Evolutionary conservation across 2,329 filamentous ascomycete species (phyloP), one percentile per base, ranked within the genome.

Genomic region (Botryosphaeria dothidea): DNA sequence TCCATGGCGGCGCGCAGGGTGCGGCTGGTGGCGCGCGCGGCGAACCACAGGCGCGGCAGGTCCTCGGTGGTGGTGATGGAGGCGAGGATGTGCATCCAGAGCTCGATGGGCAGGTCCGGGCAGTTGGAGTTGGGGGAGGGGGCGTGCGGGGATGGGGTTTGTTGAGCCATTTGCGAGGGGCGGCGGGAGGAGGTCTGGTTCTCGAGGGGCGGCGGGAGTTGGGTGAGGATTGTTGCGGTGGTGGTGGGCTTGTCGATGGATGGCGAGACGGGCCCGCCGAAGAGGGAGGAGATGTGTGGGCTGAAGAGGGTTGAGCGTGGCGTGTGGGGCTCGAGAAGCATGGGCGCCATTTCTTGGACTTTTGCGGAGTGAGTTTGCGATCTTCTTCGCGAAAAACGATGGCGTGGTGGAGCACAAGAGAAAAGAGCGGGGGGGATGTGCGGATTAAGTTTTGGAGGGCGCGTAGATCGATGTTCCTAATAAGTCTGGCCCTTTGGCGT

Each of bases 31-130:
- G 21, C 27, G 27, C 57, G 41, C 21, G 27, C 57, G 17, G 57
- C 34, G 45, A 61, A 46, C 57, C 57, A 61, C n/a, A 48, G 9
- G 21, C 11, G 27, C 21, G 57, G 57, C 3, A 61, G 27, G 15
- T 19, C 13, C 13, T 48, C 57, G 21, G 36, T 48, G 15, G 46
- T 27, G 6, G 25, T 21, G 41, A 36, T 21, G 41, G 4, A 23
- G 9, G 25, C 21, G n/a, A 61, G 57, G 23, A 61, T 49, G 27
- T 61, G 57, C 41, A 49, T 61, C 57, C 57, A 61, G 9, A 61
- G 41, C 27, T 61, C 57, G 41, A 61, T 15, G 7, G 57, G 41
- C 5, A 61, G 57, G 3, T 15, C 9, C 3, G 56, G 56, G 9
- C 48, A 52, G 29, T 52, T 29, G 7, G 23, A 11, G 48, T 23